Evolutionary conservation across 148 eudicot species (phyloP).

Genomic region (Chenopodium album): DNA sequence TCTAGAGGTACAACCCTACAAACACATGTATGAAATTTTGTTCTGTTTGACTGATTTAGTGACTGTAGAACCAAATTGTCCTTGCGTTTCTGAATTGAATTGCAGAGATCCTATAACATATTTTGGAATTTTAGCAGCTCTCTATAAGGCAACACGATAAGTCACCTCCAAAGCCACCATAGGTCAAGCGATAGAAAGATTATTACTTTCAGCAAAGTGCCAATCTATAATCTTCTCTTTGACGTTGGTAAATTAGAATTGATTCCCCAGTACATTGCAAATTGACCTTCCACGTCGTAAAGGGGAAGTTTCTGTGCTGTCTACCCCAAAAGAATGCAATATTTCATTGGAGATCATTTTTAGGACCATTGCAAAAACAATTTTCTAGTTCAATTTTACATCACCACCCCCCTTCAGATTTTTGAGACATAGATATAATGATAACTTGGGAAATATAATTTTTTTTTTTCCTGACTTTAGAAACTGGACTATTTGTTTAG

Average conservation of each 20-base stretch:
- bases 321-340: neutral
- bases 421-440: neutral
- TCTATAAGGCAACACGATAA: neutral
- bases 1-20: neutral
- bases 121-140: neutral
- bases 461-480: neutral
- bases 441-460: neutral
- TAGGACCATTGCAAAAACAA: neutral
- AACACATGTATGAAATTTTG: neutral
- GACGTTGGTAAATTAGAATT: neutral
- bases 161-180: neutral
- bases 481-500: neutral
- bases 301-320: neutral
- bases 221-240: neutral
- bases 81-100: neutral
- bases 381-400: neutral
- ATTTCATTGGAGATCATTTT: neutral
- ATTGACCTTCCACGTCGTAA: neutral
- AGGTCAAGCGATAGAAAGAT: neutral
- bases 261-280: neutral
- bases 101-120: neutral
- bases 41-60: neutral
- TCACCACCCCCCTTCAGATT: neutral
- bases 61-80: neutral
- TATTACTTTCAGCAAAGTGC: neutral